Conservation (phyloP, 1,284 basidiomycete genomes). For the Cryptococcus sp. region DNA sequence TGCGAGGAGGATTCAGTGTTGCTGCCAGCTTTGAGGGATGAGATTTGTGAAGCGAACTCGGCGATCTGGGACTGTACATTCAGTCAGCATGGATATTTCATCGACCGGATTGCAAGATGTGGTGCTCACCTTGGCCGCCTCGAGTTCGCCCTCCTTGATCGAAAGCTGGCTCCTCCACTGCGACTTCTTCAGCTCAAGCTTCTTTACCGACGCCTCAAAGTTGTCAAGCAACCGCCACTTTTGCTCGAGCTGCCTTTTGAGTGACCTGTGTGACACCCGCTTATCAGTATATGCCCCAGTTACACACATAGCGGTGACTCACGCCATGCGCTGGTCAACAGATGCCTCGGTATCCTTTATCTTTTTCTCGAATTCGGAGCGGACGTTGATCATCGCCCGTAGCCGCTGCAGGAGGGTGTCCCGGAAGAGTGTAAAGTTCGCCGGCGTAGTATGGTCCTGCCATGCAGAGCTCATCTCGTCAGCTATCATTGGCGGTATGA, state of each 20-base stretch:
- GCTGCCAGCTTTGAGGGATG: conserved; percentile 63
- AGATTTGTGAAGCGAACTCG: conserved; percentile 72
- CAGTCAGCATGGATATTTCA: background rate
- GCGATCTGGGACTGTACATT: conserved; percentile 62
- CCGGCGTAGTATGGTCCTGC: conserved; percentile 49
- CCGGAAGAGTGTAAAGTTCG: conserved; percentile 82
- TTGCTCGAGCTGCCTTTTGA: conserved; percentile 82
- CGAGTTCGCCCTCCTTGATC: conserved; percentile 82
- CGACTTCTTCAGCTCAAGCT: conserved; percentile 75
- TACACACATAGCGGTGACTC: conserved; percentile 22
- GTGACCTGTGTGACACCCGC: conserved; percentile 53
- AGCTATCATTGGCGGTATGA: too few species aligned
- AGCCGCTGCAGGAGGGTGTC: conserved; percentile 88
- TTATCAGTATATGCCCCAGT: background rate
- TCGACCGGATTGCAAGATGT: background rate
- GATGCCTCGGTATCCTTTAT: conserved; percentile 71
- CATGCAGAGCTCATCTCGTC: background rate
- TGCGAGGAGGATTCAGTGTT: conserved; percentile 56
- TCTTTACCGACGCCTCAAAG: conserved; percentile 83
- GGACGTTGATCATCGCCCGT: conserved; percentile 75
- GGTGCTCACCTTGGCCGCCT: conserved; percentile 66
- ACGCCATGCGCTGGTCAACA: conserved; percentile 47
- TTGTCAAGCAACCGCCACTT: conserved; percentile 91
- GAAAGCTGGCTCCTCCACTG: conserved; percentile 80
- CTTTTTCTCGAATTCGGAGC: conserved; percentile 80